phyloP scores from a whole-genome alignment of 73 alveolate genomes.

The Paramecium bursaria region DNA sequence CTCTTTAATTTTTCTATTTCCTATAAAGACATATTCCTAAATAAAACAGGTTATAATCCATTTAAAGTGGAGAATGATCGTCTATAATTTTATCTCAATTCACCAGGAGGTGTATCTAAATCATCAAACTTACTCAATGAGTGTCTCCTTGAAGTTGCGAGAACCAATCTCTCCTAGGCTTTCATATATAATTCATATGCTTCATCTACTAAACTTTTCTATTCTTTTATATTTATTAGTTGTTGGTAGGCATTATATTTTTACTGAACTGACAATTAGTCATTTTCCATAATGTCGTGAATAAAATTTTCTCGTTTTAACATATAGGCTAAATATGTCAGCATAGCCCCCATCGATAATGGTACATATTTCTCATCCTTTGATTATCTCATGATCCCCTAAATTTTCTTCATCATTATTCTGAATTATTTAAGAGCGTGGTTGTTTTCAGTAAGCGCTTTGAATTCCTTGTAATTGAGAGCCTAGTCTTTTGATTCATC shows the following conservation, averaged over 20 bases:
- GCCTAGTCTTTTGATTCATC: conserved; percentile 22
- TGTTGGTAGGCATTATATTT: not conserved
- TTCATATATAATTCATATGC: not conserved
- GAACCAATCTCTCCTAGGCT: not conserved
- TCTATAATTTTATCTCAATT: not conserved
- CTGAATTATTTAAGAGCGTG: not conserved
- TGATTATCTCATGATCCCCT: not conserved
- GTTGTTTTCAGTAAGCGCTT: conserved; percentile 12
- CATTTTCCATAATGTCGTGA: not conserved
- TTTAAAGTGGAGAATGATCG: conserved; percentile 3
- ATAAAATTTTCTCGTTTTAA: conserved; percentile 5
- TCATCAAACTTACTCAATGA: not conserved
- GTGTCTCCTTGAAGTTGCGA: not conserved
- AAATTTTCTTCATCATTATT: conserved; percentile 1
- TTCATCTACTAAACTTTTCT: conserved; percentile 39
- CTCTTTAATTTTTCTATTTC: conserved; percentile 19
- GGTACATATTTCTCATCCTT: conserved; percentile 2
- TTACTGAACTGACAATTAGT: not conserved
- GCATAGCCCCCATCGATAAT: conserved; percentile 5
- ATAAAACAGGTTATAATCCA: conserved; percentile 20
- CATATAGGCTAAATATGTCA: not conserved
- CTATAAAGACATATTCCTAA: not conserved
- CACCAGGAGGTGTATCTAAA: too few relatives aligned
- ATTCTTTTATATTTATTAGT: conserved; percentile 10
- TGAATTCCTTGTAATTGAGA: not conserved